Evolutionary conservation across 805 yeast species (phyloP), one percentile per base, ranked within the genome.

Genomic region (Yamadazyma phyllophila): DNA sequence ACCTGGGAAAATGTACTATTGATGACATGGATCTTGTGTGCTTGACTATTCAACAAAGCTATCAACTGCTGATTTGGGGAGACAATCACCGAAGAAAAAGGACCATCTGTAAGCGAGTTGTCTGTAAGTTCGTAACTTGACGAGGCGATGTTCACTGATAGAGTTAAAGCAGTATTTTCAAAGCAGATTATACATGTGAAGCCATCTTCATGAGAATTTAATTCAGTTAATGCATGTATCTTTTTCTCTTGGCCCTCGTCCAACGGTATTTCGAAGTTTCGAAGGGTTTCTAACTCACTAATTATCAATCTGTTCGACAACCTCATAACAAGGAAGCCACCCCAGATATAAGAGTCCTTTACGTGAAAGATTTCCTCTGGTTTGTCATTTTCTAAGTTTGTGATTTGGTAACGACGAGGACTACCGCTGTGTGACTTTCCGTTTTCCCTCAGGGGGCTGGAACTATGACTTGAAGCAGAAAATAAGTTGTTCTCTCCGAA

Each of bases 31-130:
- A 85, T 61, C 14, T 68, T 72, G 11, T 75, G 69, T 1, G 58
- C 51, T 7, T 59, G 49, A 2, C 54, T 43, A 62, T 65, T 58
- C 70, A 71, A 57, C 58, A 81, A 29, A 1, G 85, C 78, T 4
- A 85, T 65, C 44, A 82, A 69, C n/a, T 73, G 72, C 2, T 76
- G 73, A 54, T 78, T 81, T 2, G 87, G 82, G 1, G 88, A 77
- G 0, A 67, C 62, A 0, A 71, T 52, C 7, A 81, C 57, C 3
- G 52, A 54, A 2, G 62, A 45, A 48, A 78, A 78, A 1, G 81
- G 80, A 0, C 82, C 83, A 45, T 74, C 78, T 2, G 77, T 69
- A 20, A 76, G 54, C 4, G 48, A 59, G 47, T 64, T 70, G 53
- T 74, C 77, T 17, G 52, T 51, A 10, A 69, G 41, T 29, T 66